A percentile compares a stretch with the other conserved stretches of the same genome.
Evolutionary conservation across 2,329 filamentous ascomycete genomes (phyloP).

Genomic region (Colletotrichum tanaceti): DNA sequence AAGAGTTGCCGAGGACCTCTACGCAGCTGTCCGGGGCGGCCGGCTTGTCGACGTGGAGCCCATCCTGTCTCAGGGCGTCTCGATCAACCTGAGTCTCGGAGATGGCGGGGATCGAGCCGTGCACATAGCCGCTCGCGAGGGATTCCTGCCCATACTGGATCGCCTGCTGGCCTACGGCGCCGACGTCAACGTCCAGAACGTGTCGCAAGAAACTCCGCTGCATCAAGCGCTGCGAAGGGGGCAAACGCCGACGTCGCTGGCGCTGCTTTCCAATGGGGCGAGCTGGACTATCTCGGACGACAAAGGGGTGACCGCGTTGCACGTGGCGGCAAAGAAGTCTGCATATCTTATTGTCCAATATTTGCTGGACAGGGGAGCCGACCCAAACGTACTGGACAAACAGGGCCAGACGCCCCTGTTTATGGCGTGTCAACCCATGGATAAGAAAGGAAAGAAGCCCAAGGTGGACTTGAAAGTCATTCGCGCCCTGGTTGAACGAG

Average conservation of each 20-base stretch:
- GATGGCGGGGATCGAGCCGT: conserved; percentile 17
- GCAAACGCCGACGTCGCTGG: conserved; percentile 20
- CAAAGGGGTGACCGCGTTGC: conserved; percentile 19
- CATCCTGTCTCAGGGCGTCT: conserved; percentile 3
- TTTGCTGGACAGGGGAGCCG: conserved; percentile 32
- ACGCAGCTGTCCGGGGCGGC: conserved; percentile 2
- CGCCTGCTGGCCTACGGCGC: conserved; percentile 24
- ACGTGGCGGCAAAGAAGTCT: conserved; percentile 18
- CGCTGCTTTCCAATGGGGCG: conserved; percentile 18
- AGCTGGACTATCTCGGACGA: conserved; percentile 3
- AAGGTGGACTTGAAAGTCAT: conserved; percentile 13
- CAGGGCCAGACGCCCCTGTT: conserved; percentile 20
- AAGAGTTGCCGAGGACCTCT: neutral
- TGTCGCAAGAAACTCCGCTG: neutral
- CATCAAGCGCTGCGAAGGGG: conserved; percentile 7
- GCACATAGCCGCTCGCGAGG: conserved; percentile 15
- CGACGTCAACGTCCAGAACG: conserved; percentile 14
- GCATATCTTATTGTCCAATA: conserved; percentile 14
- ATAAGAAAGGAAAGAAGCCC: conserved; percentile 11
- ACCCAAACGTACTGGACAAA: conserved; percentile 23
- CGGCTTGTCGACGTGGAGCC: conserved; percentile 8
- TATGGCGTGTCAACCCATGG: conserved; percentile 17
- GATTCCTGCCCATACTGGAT: conserved; percentile 11
- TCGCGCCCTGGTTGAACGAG: conserved; percentile 11
- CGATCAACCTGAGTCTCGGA: neutral